Conservation (phyloP, 2,329 filamentous ascomycete species). For the Stemphylium vesicarium region DNA sequence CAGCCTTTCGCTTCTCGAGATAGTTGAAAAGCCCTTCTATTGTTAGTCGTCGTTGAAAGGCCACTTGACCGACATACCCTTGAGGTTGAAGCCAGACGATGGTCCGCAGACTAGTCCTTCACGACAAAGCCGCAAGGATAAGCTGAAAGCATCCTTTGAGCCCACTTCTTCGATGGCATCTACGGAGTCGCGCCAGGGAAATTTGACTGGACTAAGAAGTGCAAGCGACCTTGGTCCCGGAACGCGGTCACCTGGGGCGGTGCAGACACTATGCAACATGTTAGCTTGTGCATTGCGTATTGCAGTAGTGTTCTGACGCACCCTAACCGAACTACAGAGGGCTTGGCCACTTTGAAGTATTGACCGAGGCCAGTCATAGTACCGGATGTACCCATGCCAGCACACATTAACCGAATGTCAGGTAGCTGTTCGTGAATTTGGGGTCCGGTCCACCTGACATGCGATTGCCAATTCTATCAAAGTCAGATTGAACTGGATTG, state of each 20-base stretch:
- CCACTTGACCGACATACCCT: constrained; percentile 45
- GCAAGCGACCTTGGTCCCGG: constrained; percentile 63
- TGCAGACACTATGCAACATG: constrained; percentile 58
- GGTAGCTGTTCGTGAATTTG: constrained; percentile 64
- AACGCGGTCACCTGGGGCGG: constrained; percentile 62
- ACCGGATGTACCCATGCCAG: constrained; percentile 64
- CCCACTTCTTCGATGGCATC: constrained; percentile 64
- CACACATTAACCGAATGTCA: constrained; percentile 62
- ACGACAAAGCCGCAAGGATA: constrained; percentile 62
- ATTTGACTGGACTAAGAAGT: constrained; percentile 60
- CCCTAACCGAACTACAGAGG: constrained; percentile 28
- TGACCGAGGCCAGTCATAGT: constrained; percentile 31
- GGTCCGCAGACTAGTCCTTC: constrained; percentile 66
- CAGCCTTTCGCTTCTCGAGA: constrained; percentile 16
- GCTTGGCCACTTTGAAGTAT: constrained; percentile 28
- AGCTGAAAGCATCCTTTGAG: constrained; percentile 60
- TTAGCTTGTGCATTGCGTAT: neutral
- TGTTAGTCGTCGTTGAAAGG: neutral
- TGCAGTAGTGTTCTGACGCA: neutral
- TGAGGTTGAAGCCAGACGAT: constrained; percentile 65
- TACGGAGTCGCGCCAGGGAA: constrained; percentile 64
- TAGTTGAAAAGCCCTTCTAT: constrained; percentile 24
- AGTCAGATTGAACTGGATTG: neutral
- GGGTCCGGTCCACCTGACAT: constrained; percentile 65
- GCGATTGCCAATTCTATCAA: constrained; percentile 59